Conservation (phyloP, 306 rosid genomes). For the Rosa chinensis region DNA sequence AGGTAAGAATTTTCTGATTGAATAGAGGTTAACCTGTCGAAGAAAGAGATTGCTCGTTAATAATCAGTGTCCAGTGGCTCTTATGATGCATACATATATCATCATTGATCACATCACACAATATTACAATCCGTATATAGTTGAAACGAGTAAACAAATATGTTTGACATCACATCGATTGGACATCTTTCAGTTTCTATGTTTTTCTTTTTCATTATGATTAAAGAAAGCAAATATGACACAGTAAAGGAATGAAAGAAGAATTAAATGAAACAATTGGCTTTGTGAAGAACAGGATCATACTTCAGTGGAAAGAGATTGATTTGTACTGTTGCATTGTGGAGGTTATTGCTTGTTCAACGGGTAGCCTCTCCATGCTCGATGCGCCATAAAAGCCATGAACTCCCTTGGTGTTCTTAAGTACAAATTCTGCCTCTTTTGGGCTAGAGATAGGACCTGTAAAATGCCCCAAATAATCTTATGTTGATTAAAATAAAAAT, state of each 20-base stretch:
- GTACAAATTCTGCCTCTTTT: conserved; percentile 72
- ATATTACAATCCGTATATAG: neutral
- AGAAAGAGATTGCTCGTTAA: neutral
- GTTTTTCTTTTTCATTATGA: conserved; percentile 1
- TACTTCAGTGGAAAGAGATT: conserved; percentile 54
- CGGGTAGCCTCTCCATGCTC: conserved; percentile 93
- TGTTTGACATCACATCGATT: neutral
- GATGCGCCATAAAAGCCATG: conserved; percentile 97
- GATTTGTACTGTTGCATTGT: conserved; percentile 75
- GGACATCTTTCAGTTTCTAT: neutral
- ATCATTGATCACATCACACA: neutral
- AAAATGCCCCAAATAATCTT: conserved; percentile 20
- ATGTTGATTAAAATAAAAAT: neutral
- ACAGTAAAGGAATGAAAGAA: neutral
- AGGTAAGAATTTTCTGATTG: neutral
- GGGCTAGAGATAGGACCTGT: conserved; percentile 96
- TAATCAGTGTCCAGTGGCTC: neutral
- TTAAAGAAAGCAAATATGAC: conserved; percentile 6
- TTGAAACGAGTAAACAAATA: neutral
- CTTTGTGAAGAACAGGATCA: conserved; percentile 18
- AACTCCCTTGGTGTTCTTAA: conserved; percentile 78
- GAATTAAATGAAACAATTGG: conserved; percentile 23
- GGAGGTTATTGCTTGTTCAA: conserved; percentile 84
- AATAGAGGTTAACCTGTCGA: neutral
- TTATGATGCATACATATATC: neutral